Conservation (phyloP, 805 yeast species). For the Starmerella sirachaensis region DNA sequence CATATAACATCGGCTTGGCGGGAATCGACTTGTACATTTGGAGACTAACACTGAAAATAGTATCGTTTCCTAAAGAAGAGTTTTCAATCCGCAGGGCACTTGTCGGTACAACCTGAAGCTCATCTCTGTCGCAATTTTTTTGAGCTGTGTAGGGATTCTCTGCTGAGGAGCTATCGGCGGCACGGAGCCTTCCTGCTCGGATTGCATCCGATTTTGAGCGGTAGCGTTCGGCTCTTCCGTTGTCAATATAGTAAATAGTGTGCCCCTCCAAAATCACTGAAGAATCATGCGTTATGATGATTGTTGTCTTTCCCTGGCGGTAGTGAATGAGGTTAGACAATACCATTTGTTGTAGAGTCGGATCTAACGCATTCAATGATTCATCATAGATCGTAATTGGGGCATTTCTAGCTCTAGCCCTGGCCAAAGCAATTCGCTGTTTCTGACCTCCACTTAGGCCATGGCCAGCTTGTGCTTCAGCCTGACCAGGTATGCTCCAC, state of each 20-base stretch:
- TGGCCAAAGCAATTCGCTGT: conserved; percentile 72
- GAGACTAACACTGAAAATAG: not conserved
- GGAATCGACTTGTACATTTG: conserved; percentile 9
- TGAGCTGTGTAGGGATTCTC: too few relatives aligned
- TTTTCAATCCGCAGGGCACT: too few relatives aligned
- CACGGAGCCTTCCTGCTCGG: not conserved
- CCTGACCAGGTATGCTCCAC: conserved; percentile 39
- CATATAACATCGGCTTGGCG: conserved; percentile 22
- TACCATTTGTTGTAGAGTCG: conserved; percentile 34
- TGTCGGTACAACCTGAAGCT: too few relatives aligned
- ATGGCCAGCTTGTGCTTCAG: conserved; percentile 37
- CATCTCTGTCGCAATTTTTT: too few relatives aligned
- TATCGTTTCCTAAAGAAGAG: not conserved
- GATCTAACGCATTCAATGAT: conserved; percentile 70
- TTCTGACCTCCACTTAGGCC: conserved; percentile 79
- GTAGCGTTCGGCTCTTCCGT: conserved; percentile 37
- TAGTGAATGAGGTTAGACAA: conserved; percentile 42
- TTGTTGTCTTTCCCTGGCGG: conserved; percentile 62
- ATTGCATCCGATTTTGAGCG: not conserved
- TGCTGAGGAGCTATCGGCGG: not conserved
- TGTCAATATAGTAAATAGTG: conserved; percentile 43
- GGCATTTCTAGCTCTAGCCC: conserved; percentile 63
- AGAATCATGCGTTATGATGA: conserved; percentile 70
- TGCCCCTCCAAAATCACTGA: conserved; percentile 47
- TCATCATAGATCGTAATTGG: conserved; percentile 79